phyloP scores from a whole-genome alignment of 2,329 filamentous ascomycete species.

The Endocalyx cinctus region DNA sequence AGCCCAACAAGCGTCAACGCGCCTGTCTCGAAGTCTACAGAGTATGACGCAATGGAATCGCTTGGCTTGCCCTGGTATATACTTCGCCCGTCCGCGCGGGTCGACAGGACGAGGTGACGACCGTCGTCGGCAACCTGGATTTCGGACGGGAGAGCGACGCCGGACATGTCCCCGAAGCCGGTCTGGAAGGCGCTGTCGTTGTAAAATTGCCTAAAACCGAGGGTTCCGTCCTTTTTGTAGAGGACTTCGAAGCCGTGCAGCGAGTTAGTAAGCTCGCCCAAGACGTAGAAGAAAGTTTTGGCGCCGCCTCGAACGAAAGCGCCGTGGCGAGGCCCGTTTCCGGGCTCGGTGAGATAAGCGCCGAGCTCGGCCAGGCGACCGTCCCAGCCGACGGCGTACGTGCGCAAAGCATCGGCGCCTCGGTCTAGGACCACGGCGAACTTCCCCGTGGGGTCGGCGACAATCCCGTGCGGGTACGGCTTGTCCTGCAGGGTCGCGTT shows the following conservation, averaged over 20 bases:
- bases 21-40: conserved; percentile 5
- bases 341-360: conserved; percentile 3
- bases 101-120: conserved; percentile 3
- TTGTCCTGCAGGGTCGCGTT: conserved; percentile 4
- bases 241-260: conserved; percentile 5
- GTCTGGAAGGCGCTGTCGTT: conserved; percentile 5
- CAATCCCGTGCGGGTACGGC: conserved; percentile 5
- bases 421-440: conserved; percentile 5
- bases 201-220: conserved; percentile 6
- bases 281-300: conserved; percentile 6
- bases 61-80: conserved; percentile 2
- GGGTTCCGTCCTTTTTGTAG: conserved; percentile 2
- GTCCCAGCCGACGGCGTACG: conserved; percentile 5
- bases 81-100: conserved; percentile 2
- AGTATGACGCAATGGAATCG: conserved; percentile 4
- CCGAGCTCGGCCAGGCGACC: conserved; percentile 3
- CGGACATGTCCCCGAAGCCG: conserved; percentile 4
- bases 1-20: conserved; percentile 1
- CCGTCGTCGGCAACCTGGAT: conserved; percentile 4
- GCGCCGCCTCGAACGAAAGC: conserved; percentile 3
- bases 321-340: conserved; percentile 5
- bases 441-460: conserved; percentile 4
- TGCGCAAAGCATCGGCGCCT: conserved; percentile 6
- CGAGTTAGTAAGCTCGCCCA: conserved; percentile 7
- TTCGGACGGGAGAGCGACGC: conserved; percentile 2